Percentiles rank a stretch among this genome's conserved stretches.
Conservation (phyloP, 2,329 filamentous ascomycete species). For the Aspergillaceae sp. region DNA sequence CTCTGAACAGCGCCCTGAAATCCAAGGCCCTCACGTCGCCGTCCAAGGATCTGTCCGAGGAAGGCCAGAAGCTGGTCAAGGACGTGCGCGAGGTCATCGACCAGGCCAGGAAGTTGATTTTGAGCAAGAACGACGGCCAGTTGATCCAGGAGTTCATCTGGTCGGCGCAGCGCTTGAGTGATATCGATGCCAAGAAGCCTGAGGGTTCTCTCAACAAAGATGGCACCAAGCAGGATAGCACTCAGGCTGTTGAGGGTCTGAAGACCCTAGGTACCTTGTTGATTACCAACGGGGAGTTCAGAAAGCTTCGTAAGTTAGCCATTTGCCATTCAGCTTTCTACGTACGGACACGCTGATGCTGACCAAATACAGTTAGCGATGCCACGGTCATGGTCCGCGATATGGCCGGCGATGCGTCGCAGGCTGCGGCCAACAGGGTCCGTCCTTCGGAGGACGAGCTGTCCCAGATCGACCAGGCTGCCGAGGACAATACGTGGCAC, state of each 20-base stretch:
- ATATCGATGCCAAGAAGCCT: constrained; percentile 54
- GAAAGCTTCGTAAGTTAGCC: constrained; percentile 64
- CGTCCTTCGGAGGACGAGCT: constrained; percentile 72
- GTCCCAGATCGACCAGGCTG: constrained; percentile 68
- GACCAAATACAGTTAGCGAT: constrained; percentile 56
- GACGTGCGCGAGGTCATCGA: constrained; percentile 74
- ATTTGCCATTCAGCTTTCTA: constrained; percentile 4
- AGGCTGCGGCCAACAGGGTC: constrained; percentile 64
- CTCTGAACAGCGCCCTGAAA: constrained; percentile 76
- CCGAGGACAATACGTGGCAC: constrained; percentile 89
- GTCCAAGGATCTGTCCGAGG: constrained; percentile 66
- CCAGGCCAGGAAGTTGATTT: constrained; percentile 72
- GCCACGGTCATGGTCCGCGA: constrained; percentile 73
- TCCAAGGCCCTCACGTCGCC: constrained; percentile 63
- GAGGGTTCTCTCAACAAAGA: constrained; percentile 65
- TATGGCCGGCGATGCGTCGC: constrained; percentile 82
- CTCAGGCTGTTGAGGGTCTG: constrained; percentile 74
- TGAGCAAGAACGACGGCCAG: constrained; percentile 93
- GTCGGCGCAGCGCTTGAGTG: constrained; percentile 70
- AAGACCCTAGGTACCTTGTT: constrained; percentile 80
- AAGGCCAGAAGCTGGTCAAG: constrained; percentile 68
- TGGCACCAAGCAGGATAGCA: constrained; percentile 69
- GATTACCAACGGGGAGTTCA: constrained; percentile 93
- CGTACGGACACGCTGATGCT: constrained; percentile 8
- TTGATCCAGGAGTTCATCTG: constrained; percentile 94